Evolutionary conservation across 2,329 filamentous ascomycete species (phyloP).

Genomic region (Boeremia lycopersici): DNA sequence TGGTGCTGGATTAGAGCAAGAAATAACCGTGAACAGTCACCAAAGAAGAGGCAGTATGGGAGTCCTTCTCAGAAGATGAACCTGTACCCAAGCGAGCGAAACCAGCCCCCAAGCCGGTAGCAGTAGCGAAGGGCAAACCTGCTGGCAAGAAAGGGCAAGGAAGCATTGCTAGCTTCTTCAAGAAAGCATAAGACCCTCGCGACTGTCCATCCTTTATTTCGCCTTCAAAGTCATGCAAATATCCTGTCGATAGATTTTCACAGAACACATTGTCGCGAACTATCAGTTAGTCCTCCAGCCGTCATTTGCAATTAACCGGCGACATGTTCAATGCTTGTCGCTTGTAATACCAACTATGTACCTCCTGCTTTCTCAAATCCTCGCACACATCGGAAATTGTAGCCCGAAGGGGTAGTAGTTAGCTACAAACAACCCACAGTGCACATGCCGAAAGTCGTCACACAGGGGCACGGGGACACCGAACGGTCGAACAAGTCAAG

Average conservation of each 20-base stretch:
- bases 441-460: not conserved
- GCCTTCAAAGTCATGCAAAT: not conserved
- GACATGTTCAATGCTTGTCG: not conserved
- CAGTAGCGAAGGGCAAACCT: conserved; percentile 61
- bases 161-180: conserved; percentile 91
- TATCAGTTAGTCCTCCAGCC: not conserved
- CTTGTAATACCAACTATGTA: not conserved
- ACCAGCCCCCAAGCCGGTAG: conserved; percentile 38
- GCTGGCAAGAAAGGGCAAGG: conserved; percentile 65
- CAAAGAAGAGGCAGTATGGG: conserved; percentile 83
- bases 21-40: conserved; percentile 68
- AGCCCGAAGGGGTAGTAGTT: conserved; percentile 3
- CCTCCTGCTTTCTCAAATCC: not conserved
- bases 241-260: not conserved
- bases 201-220: not conserved
- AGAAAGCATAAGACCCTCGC: conserved; percentile 64
- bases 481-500: conserved; percentile 15
- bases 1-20: not conserved
- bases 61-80: conserved; percentile 92
- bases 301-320: not conserved
- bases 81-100: conserved; percentile 64
- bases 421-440: not conserved
- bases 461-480: conserved; percentile 8
- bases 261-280: not conserved
- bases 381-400: not conserved